Evolutionary conservation across 73 alveolate species (phyloP).

Genomic region (Symbiodinium pilosum): DNA sequence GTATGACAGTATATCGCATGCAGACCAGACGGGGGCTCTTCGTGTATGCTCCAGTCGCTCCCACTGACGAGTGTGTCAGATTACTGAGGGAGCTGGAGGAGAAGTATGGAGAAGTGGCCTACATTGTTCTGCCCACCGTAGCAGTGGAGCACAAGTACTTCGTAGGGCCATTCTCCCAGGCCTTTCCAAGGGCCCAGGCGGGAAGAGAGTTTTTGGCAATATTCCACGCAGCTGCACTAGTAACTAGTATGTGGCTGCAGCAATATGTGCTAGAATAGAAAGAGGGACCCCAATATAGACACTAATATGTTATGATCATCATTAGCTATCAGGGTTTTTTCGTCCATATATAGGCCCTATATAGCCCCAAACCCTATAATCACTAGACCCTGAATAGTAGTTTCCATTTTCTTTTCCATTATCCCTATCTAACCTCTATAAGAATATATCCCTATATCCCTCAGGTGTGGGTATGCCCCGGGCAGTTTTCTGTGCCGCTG

Average conservation of each 20-base stretch:
- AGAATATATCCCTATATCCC: too few species aligned
- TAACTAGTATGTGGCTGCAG: too few species aligned
- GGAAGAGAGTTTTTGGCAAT: too few species aligned
- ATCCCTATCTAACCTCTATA: too few species aligned
- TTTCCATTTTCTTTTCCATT: too few species aligned
- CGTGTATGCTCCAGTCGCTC: slow-evolving; percentile 84
- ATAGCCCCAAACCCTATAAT: background rate
- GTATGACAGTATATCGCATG: slow-evolving; percentile 89
- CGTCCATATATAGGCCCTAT: too few species aligned
- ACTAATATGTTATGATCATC: too few species aligned
- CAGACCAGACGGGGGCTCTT: slow-evolving; percentile 51
- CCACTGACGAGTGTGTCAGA: slow-evolving; percentile 67
- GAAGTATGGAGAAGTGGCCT: slow-evolving; percentile 40
- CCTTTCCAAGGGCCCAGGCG: slow-evolving; percentile 58
- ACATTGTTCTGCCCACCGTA: slow-evolving; percentile 85
- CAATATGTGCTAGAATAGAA: too few species aligned
- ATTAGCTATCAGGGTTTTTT: too few species aligned
- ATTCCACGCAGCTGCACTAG: too few species aligned
- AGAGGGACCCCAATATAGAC: too few species aligned
- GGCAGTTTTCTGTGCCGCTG: slow-evolving; percentile 85
- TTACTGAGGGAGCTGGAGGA: slow-evolving; percentile 83
- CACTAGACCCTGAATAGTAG: background rate
- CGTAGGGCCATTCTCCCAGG: slow-evolving; percentile 78
- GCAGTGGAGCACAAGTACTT: slow-evolving; percentile 90
- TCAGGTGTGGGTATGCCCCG: slow-evolving; percentile 90